Conservation (phyloP, 1,139 yeast species). For the Pichia cactophila region DNA sequence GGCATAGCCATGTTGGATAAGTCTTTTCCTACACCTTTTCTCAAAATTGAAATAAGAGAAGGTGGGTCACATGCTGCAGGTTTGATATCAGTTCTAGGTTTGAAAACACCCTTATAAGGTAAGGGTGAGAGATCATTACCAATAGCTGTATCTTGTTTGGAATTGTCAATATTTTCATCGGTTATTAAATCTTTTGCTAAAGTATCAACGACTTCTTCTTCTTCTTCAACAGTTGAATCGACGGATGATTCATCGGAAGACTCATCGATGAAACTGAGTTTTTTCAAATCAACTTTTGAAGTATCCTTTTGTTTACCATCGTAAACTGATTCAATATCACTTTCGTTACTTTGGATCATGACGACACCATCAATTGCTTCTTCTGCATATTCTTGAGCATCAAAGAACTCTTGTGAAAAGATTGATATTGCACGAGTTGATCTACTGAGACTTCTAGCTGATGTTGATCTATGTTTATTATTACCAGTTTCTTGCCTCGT, state of each 20-base stretch:
- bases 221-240: conserved; percentile 2
- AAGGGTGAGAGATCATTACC: conserved; percentile 51
- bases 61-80: conserved; percentile 67
- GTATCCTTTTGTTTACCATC: not conserved
- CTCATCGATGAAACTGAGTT: not conserved
- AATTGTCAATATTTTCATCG: not conserved
- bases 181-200: conserved; percentile 2
- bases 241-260: conserved; percentile 3
- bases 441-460: conserved; percentile 20
- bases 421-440: conserved; percentile 27
- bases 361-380: conserved; percentile 29
- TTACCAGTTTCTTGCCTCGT: conserved; percentile 5
- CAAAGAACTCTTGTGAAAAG: conserved; percentile 51
- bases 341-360: conserved; percentile 21
- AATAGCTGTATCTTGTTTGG: conserved; percentile 3
- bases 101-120: conserved; percentile 37
- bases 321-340: conserved; percentile 1
- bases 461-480: conserved; percentile 16
- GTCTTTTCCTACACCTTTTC: conserved; percentile 92
- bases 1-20: conserved; percentile 86
- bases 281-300: conserved; percentile 3
- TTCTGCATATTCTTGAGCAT: conserved; percentile 55
- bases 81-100: conserved; percentile 56
- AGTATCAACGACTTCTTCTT: conserved; percentile 19
- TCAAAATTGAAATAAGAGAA: conserved; percentile 64